These are phyloP conservation scores for Clarireedia paspali DNA, from an alignment of 2,329 filamentous ascomycete species.

Conservation along the genomic window DNA sequence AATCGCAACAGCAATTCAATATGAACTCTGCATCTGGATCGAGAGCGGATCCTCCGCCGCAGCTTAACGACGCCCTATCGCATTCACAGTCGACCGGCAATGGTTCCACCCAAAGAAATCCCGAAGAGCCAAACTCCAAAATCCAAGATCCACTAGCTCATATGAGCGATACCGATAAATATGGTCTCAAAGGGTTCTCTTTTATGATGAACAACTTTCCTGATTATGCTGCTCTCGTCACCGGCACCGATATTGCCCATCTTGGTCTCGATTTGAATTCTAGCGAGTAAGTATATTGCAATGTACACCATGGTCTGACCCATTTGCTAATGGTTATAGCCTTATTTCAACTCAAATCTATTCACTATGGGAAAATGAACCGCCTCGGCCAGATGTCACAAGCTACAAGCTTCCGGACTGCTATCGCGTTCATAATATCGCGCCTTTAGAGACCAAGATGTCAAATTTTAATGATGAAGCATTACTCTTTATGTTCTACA, in stretches of 20 bases:
- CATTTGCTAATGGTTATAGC: constrained; percentile 11
- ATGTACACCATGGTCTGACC: neutral
- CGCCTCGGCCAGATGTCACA: constrained; percentile 49
- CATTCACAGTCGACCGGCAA: constrained; percentile 18
- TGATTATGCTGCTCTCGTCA: constrained; percentile 53
- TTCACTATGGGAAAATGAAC: constrained; percentile 52
- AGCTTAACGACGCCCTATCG: constrained; percentile 13
- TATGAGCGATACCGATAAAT: constrained; percentile 56
- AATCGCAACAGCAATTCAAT: constrained; percentile 13
- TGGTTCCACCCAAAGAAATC: constrained; percentile 18
- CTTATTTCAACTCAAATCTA: constrained; percentile 51
- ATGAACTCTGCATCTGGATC: constrained; percentile 16
- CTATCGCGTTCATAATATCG: constrained; percentile 59
- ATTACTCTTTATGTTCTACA: constrained; percentile 63
- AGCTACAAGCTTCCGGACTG: constrained; percentile 56
- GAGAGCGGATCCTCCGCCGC: constrained; percentile 15
- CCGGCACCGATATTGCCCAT: constrained; percentile 49
- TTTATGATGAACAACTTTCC: constrained; percentile 55
- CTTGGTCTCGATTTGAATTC: constrained; percentile 52
- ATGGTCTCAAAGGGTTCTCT: constrained; percentile 54
- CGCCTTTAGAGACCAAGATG: constrained; percentile 58
- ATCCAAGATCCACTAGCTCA: constrained; percentile 51
- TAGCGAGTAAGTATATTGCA: constrained; percentile 43
- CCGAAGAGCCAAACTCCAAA: constrained; percentile 28
- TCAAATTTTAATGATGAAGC: constrained; percentile 62